Base-by-base conservation (phyloP, 2,329 filamentous ascomycete species). In the Didymella exigua region DNA sequence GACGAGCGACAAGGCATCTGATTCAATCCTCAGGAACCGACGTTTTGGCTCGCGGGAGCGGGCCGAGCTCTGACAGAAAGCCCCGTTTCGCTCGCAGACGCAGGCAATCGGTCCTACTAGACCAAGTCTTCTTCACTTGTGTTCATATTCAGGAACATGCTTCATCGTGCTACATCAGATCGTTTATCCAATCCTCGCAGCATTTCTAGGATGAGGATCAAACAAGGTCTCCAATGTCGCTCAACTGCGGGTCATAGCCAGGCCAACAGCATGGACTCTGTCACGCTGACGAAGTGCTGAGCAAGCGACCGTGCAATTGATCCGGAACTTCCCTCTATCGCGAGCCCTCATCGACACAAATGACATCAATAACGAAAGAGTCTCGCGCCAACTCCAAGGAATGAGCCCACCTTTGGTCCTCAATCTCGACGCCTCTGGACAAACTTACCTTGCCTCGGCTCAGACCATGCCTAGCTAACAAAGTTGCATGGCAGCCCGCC, bases 1-100 rank as follows among this genome's bases (percentile, higher is more conserved):
- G 34, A 49, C 38, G 14, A 40, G 45, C 27, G 8, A 31, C 26
- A 31, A 37, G 13, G 31, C 38, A 49, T 49, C 51, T 49, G 40
- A 29, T 45, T 55, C 24, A 49, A 50, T 46, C 52, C 52, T 55
- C 36, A 50, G 46, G 52, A 42, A 55, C 52, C 52, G 52, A 47
- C 40, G 19, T 55, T 42, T 49, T 55, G 52, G 52, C 52, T 50
- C 52, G 30, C 52, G 52, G 52, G 52, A 55, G 52, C 52, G 52
- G 52, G 52, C 52, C 52, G 52, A 55, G 46, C 45, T 55, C 29
- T 55, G 46, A 55, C 46, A 55, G 52, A 55, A 49, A 55, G 43
- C 42, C 46, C 52, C 52, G 45, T 49, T 34, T 45, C 40, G 36
- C 42, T 43, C 50, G 41, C 33, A 52, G 49, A 52, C 34, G 49